Evolutionary conservation across 768 basidiomycete genomes (phyloP).

Genomic region (Pleurotus tuber-regium): DNA sequence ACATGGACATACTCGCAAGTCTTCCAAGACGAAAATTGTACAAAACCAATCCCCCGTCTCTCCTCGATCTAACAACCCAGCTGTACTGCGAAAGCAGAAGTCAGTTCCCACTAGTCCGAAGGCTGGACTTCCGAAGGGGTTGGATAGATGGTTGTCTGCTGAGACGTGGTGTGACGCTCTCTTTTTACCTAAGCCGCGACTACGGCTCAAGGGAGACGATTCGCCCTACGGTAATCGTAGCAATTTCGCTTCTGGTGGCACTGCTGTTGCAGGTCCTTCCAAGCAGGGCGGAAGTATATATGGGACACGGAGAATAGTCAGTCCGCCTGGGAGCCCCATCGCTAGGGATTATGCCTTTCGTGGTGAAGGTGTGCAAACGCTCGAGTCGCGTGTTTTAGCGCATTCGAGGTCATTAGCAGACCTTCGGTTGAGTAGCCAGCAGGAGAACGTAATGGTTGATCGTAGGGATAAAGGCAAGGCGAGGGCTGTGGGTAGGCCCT

Average conservation of each 20-base stretch:
- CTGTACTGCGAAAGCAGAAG: background rate
- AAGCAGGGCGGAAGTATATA: no score
- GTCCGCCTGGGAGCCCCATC: constrained; percentile 48
- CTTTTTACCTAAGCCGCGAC: constrained; percentile 71
- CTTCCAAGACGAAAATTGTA: background rate
- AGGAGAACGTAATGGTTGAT: background rate
- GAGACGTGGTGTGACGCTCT: constrained; percentile 84
- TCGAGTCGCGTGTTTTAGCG: constrained; percentile 42
- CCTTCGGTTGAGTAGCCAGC: constrained; percentile 17
- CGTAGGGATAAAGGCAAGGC: constrained; percentile 7
- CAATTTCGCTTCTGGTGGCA: constrained; percentile 3
- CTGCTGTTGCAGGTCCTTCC: background rate
- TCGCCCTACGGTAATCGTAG: background rate
- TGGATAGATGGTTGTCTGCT: constrained; percentile 66
- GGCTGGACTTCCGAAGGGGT: constrained; percentile 33
- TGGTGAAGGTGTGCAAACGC: constrained; percentile 25
- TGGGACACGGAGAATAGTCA: constrained; percentile 37
- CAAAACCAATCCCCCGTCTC: background rate
- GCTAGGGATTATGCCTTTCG: constrained; percentile 17
- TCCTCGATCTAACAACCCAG: background rate
- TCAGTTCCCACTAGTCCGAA: constrained; percentile 14
- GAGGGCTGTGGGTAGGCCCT: background rate
- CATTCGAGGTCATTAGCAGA: constrained; percentile 48
- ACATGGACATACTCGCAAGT: background rate
- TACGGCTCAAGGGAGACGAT: constrained; percentile 42